Conservation (phyloP, 1,284 basidiomycete genomes). For the Mycosarcoma mackinlayi region DNA sequence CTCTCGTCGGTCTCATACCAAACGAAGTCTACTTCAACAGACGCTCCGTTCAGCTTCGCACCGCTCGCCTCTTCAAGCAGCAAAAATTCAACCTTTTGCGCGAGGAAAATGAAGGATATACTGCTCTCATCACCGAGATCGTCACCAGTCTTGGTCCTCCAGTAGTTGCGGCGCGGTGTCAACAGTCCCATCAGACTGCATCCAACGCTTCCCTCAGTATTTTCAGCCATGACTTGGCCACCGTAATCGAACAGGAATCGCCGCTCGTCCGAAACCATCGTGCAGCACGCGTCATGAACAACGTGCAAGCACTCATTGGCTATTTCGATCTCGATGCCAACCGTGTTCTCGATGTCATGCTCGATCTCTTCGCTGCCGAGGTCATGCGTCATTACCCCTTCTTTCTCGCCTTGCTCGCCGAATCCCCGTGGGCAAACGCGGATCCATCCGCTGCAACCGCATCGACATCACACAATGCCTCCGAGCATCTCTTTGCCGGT, state of each 20-base stretch:
- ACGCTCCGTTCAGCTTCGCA: constrained; percentile 62
- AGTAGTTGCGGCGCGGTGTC: constrained; percentile 72
- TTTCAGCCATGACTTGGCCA: constrained; percentile 17
- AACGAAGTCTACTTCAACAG: constrained; percentile 56
- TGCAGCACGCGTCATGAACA: constrained; percentile 64
- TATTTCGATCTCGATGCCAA: constrained; percentile 97
- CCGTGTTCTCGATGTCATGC: constrained; percentile 89
- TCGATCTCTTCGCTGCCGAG: constrained; percentile 88
- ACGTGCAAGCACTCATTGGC: constrained; percentile 69
- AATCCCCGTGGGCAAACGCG: constrained; percentile 79
- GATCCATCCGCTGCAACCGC: constrained; percentile 7
- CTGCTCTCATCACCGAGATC: constrained; percentile 86
- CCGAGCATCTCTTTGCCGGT: constrained; percentile 14
- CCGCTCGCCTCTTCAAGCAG: constrained; percentile 80
- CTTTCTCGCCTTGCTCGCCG: constrained; percentile 85
- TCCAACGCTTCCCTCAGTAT: background rate
- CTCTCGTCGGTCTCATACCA: constrained; percentile 42
- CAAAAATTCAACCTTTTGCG: constrained; percentile 97
- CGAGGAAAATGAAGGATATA: constrained; percentile 97
- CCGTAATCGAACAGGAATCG: constrained; percentile 55
- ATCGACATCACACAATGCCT: constrained; percentile 3
- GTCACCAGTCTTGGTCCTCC: constrained; percentile 81
- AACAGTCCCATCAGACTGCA: constrained; percentile 11
- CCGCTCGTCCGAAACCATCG: constrained; percentile 47
- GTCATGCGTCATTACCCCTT: constrained; percentile 87